Evolutionary conservation across 169 alveolate genomes (phyloP).

Genomic region (Plasmodium fragile): DNA sequence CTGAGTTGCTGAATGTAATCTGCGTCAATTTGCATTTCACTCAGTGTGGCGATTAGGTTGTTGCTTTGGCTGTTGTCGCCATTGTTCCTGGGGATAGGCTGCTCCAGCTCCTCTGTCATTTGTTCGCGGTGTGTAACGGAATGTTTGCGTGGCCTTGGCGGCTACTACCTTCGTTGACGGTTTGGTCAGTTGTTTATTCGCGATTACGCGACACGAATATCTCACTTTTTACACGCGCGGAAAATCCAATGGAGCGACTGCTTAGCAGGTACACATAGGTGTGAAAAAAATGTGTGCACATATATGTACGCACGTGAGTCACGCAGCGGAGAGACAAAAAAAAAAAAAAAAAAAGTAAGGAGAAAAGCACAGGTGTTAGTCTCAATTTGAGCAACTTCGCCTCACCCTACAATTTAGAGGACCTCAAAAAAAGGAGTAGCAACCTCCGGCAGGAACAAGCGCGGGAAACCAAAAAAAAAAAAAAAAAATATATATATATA

Average conservation of each 20-base stretch:
- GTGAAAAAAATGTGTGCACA: neutral
- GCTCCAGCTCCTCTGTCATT: neutral
- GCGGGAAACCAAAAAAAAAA: neutral
- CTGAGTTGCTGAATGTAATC: slow-evolving; percentile 11
- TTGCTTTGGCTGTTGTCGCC: neutral
- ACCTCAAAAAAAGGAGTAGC: neutral
- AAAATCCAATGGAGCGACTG: neutral
- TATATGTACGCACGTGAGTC: neutral
- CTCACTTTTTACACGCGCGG: neutral
- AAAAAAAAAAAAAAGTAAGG: neutral
- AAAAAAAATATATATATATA: neutral
- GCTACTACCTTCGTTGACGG: neutral
- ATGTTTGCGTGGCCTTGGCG: neutral
- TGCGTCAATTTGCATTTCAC: slow-evolving; percentile 7
- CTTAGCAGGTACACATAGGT: neutral
- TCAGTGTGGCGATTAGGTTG: neutral
- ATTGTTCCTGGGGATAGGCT: neutral
- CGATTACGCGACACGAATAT: neutral
- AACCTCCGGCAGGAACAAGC: neutral
- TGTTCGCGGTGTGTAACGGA: neutral
- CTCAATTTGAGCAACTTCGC: neutral
- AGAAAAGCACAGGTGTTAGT: neutral
- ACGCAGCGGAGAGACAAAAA: neutral
- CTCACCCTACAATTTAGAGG: neutral
- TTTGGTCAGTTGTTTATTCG: neutral